Evolutionary conservation across 2,329 filamentous ascomycete species (phyloP).

Genomic region (Alternaria sp.): DNA sequence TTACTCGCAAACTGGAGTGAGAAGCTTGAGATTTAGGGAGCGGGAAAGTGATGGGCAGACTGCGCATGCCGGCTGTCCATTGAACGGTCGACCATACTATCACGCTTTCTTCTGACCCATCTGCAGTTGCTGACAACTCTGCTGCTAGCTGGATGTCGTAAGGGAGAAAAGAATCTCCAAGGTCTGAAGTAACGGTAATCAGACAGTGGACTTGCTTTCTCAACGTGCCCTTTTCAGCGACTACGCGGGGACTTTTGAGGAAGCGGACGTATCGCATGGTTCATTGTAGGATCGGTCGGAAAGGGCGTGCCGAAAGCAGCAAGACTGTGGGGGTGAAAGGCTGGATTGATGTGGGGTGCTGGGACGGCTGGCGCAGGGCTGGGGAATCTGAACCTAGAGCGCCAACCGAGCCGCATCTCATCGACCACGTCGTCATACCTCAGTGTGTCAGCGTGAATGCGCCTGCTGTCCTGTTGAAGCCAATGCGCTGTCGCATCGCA

Average conservation of each 20-base stretch:
- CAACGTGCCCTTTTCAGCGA: conserved; percentile 39
- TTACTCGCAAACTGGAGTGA: conserved; percentile 48
- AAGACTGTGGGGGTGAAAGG: conserved; percentile 9
- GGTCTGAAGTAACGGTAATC: conserved; percentile 71
- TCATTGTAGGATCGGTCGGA: background rate
- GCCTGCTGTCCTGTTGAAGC: conserved; percentile 7
- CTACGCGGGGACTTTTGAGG: conserved; percentile 65
- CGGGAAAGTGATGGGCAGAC: conserved; percentile 52
- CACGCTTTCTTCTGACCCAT: conserved; percentile 36
- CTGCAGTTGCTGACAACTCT: conserved; percentile 41
- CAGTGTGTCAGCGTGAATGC: conserved; percentile 2
- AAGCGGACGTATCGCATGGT: conserved; percentile 68
- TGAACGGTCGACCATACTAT: conserved; percentile 51
- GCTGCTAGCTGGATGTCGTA: conserved; percentile 53
- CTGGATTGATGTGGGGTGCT: conserved; percentile 23
- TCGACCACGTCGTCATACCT: conserved; percentile 12
- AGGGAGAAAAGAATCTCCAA: conserved; percentile 69
- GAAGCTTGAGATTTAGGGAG: conserved; percentile 47
- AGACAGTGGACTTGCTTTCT: conserved; percentile 42
- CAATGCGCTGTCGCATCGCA: conserved; percentile 36
- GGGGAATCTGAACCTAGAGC: background rate
- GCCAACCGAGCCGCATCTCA: conserved; percentile 13
- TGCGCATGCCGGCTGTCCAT: conserved; percentile 55
- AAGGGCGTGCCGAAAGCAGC: conserved; percentile 1
- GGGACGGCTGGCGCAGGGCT: conserved; percentile 4